These are phyloP conservation scores for Podospora fimiseda DNA, from an alignment of 495 filamentous ascomycete genomes.

Conservation along the genomic window DNA sequence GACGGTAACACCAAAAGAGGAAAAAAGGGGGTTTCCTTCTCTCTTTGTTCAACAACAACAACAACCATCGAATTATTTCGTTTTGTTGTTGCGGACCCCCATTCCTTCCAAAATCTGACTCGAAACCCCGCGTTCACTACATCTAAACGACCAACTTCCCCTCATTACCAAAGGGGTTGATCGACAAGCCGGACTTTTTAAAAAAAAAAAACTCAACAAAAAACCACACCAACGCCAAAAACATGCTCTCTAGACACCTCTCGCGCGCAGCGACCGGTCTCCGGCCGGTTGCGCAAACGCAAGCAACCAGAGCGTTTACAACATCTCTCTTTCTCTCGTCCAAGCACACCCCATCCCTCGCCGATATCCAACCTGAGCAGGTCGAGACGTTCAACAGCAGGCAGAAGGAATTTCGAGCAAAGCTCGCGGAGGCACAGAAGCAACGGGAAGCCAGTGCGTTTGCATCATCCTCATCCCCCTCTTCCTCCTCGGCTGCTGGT, in stretches of 20 bases:
- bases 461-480: conserved; percentile 45
- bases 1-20: background rate
- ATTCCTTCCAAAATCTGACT: background rate
- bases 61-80: background rate
- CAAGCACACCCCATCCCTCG: conserved; percentile 65
- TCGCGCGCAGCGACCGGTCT: conserved; percentile 26
- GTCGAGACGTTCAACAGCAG: conserved; percentile 68
- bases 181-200: background rate
- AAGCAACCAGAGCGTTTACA: conserved; percentile 50
- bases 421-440: conserved; percentile 68
- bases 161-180: conserved; percentile 11
- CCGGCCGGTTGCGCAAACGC: conserved; percentile 1
- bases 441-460: conserved; percentile 76
- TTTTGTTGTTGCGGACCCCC: background rate
- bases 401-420: conserved; percentile 80
- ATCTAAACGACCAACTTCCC: too few relatives aligned
- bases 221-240: conserved; percentile 6
- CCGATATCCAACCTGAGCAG: conserved; percentile 65
- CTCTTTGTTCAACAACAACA: background rate
- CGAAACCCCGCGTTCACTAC: too few relatives aligned
- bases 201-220: too few relatives aligned
- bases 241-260: conserved; percentile 24
- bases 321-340: conserved; percentile 43
- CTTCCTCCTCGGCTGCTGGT: conserved; percentile 39
- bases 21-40: too few relatives aligned